Conservation (phyloP, 768 basidiomycete species). For the Trichaptum fuscoviolaceum region DNA sequence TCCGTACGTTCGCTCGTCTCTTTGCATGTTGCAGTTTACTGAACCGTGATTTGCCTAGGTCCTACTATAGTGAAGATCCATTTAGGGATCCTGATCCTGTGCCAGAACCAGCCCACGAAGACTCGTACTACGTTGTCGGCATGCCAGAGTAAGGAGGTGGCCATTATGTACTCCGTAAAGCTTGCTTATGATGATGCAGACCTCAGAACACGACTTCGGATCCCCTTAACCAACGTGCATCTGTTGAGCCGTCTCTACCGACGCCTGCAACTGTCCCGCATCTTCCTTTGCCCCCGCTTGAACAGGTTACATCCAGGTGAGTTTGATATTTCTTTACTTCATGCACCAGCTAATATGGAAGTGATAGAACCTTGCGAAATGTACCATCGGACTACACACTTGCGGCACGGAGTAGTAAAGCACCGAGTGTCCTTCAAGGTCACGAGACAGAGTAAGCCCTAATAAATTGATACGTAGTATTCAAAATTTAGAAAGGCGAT, state of each 20-base stretch:
- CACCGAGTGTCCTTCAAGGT: slow-evolving; percentile 11
- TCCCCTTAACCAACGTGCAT: neutral
- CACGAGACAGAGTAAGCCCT: slow-evolving; percentile 16
- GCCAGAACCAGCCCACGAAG: neutral
- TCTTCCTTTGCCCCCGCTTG: slow-evolving; percentile 38
- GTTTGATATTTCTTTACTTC: slow-evolving; percentile 17
- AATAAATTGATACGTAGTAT: neutral
- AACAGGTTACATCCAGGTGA: slow-evolving; percentile 33
- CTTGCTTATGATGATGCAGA: neutral
- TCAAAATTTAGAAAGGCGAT: neutral
- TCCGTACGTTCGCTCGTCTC: neutral
- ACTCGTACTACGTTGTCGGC: neutral
- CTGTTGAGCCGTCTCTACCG: neutral
- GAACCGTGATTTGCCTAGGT: neutral
- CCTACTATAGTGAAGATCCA: neutral
- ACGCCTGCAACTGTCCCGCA: neutral
- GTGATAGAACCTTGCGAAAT: slow-evolving; percentile 14
- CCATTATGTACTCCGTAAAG: neutral
- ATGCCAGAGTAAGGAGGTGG: neutral
- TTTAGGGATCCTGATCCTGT: neutral
- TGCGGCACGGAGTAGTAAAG: slow-evolving; percentile 14
- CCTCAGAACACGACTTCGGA: neutral
- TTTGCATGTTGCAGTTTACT: neutral
- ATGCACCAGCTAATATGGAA: slow-evolving; percentile 4
- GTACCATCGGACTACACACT: slow-evolving; percentile 15